A percentile compares a stretch with the other conserved stretches of the same genome.
Evolutionary conservation across 2,329 filamentous ascomycete species (phyloP).

Genomic region (Tolypocladium nubicola): DNA sequence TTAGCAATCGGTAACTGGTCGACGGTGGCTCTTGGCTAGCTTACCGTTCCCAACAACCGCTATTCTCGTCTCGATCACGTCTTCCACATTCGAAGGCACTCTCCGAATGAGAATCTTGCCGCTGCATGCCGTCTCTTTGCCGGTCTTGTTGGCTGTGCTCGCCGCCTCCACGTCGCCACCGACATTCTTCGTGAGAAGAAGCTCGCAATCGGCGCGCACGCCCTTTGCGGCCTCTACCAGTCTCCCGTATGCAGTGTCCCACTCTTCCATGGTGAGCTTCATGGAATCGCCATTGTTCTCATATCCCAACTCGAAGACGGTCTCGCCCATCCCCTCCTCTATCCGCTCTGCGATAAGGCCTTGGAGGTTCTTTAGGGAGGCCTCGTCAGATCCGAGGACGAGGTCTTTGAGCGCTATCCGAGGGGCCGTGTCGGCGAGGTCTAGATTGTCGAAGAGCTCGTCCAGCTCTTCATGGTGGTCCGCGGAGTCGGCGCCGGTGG

Average conservation of each 20-base stretch:
- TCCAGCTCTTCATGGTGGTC: slow-evolving; percentile 75
- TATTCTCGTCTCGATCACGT: slow-evolving; percentile 91
- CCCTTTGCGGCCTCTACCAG: slow-evolving; percentile 54
- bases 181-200: slow-evolving; percentile 85
- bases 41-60: slow-evolving; percentile 89
- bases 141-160: slow-evolving; percentile 36
- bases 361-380: slow-evolving; percentile 51
- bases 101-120: slow-evolving; percentile 83
- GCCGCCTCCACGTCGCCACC: slow-evolving; percentile 66
- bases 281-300: slow-evolving; percentile 85
- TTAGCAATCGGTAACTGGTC: slow-evolving; percentile 5
- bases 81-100: slow-evolving; percentile 62
- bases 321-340: slow-evolving; percentile 78
- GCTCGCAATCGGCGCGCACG: slow-evolving; percentile 62
- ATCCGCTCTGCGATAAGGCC: slow-evolving; percentile 58
- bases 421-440: slow-evolving; percentile 61
- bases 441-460: slow-evolving; percentile 82
- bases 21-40: slow-evolving; percentile 6
- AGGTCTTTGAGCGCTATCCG: slow-evolving; percentile 64
- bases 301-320: slow-evolving; percentile 82
- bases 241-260: slow-evolving; percentile 59
- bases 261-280: slow-evolving; percentile 63
- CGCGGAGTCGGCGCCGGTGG: slow-evolving; percentile 15
- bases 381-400: slow-evolving; percentile 53
- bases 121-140: slow-evolving; percentile 62